Evolutionary conservation across 1,284 basidiomycete genomes (phyloP).

Genomic region (Ceratobasidium papillatum): DNA sequence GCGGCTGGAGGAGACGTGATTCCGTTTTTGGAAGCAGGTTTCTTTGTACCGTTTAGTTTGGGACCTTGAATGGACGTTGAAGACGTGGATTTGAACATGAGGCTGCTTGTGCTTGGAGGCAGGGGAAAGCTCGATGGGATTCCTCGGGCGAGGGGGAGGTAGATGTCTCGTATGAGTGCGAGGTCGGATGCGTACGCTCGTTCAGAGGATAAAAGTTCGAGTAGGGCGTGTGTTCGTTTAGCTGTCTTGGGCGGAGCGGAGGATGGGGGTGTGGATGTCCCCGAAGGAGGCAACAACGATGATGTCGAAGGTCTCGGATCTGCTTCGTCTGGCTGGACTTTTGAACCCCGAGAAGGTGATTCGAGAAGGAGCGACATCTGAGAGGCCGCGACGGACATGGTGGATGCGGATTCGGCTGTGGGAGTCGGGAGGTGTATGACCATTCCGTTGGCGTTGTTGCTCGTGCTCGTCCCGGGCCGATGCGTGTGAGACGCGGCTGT

Average conservation of each 20-base stretch:
- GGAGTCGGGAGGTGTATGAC: not conserved
- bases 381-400: not conserved
- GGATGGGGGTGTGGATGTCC: not conserved
- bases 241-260: constrained; percentile 49
- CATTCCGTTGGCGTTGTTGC: not conserved
- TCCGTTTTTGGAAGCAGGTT: constrained; percentile 58
- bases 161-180: constrained; percentile 82
- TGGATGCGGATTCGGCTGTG: constrained; percentile 15
- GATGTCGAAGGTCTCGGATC: not conserved
- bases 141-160: constrained; percentile 80
- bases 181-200: constrained; percentile 89
- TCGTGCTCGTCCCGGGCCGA: constrained; percentile 25
- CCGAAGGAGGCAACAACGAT: not conserved
- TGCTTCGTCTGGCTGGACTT: not conserved
- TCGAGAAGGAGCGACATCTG: constrained; percentile 30
- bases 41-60: constrained; percentile 40
- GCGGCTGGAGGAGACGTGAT: constrained; percentile 64
- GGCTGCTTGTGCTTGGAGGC: constrained; percentile 23
- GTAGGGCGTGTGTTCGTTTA: constrained; percentile 84
- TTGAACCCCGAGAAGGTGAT: not conserved
- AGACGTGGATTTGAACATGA: constrained; percentile 13
- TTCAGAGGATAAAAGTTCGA: constrained; percentile 86
- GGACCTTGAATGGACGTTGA: not conserved
- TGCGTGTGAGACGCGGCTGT: constrained; percentile 21
- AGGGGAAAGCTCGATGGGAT: constrained; percentile 33